phyloP scores from a whole-genome alignment of 495 filamentous ascomycete genomes.

The Clohesyomyces aquaticus region DNA sequence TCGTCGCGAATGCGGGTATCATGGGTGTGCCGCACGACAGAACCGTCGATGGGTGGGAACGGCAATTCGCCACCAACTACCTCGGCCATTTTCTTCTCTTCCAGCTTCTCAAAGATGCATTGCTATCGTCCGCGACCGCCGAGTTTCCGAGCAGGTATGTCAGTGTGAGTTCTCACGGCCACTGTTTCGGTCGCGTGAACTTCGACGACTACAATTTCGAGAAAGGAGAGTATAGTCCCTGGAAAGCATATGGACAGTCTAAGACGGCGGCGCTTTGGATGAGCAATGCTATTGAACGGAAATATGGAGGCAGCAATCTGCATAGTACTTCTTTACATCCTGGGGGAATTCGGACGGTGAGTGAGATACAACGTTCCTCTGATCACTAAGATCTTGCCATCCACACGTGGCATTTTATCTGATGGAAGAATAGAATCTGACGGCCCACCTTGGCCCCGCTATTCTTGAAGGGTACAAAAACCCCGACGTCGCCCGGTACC shows the following conservation, averaged over 20 bases:
- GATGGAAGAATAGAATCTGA: no score
- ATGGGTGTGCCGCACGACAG: slow-evolving; percentile 28
- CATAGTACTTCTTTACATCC: slow-evolving; percentile 32
- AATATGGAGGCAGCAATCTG: slow-evolving; percentile 21
- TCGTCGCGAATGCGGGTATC: slow-evolving; percentile 36
- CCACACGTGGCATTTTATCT: no score
- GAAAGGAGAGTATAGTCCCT: slow-evolving; percentile 7
- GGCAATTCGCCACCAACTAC: slow-evolving; percentile 40
- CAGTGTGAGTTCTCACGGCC: slow-evolving; percentile 17
- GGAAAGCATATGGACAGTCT: slow-evolving; percentile 29
- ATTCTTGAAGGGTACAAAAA: slow-evolving; percentile 24
- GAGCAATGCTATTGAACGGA: slow-evolving; percentile 32
- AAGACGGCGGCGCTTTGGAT: slow-evolving; percentile 37
- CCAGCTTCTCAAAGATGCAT: slow-evolving; percentile 34
- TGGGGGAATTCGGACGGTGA: slow-evolving; percentile 18
- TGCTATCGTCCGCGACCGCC: slow-evolving; percentile 27
- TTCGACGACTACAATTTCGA: slow-evolving; percentile 37
- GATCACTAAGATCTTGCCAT: no score
- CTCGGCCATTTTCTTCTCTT: slow-evolving; percentile 42
- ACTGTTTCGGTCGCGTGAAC: slow-evolving; percentile 11
- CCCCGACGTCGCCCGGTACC: slow-evolving; percentile 1
- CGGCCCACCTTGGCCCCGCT: neutral
- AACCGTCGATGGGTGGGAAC: slow-evolving; percentile 37
- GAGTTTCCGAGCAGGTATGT: slow-evolving; percentile 29
- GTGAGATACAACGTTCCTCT: no score